These are phyloP conservation scores for Leccinum obscurum DNA, from an alignment of 768 basidiomycete species.

Conservation along the genomic window DNA sequence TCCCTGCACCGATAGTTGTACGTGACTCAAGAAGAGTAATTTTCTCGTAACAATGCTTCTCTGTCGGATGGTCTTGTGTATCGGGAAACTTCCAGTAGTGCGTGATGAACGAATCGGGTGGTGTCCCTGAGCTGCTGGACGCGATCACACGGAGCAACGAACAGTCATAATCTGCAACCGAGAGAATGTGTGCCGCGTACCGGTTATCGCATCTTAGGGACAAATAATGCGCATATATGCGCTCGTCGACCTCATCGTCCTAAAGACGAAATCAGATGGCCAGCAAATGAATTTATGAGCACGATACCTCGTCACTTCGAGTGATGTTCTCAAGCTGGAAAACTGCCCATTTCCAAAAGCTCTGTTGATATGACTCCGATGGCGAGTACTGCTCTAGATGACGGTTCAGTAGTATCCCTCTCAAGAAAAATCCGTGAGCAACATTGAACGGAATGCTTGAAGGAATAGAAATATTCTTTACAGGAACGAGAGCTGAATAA, in stretches of 20 bases:
- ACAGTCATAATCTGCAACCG: neutral
- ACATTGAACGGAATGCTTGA: slow-evolving; percentile 33
- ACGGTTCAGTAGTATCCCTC: slow-evolving; percentile 47
- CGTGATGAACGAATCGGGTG: slow-evolving; percentile 57
- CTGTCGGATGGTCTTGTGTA: neutral
- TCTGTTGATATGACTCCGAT: slow-evolving; percentile 56
- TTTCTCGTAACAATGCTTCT: slow-evolving; percentile 34
- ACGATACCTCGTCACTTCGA: slow-evolving; percentile 47
- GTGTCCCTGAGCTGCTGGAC: slow-evolving; percentile 24
- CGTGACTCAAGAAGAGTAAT: slow-evolving; percentile 73
- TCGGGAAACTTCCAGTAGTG: slow-evolving; percentile 53
- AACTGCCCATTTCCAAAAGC: slow-evolving; percentile 77
- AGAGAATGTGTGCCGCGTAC: slow-evolving; percentile 21
- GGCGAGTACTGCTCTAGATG: slow-evolving; percentile 64
- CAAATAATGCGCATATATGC: slow-evolving; percentile 64
- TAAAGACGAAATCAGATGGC: slow-evolving; percentile 25
- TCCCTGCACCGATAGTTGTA: slow-evolving; percentile 71
- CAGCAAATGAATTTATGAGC: neutral
- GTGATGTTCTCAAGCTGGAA: slow-evolving; percentile 48
- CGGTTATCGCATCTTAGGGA: slow-evolving; percentile 44
- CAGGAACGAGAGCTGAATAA: slow-evolving; percentile 53
- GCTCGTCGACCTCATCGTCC: slow-evolving; percentile 63
- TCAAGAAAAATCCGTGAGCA: slow-evolving; percentile 59
- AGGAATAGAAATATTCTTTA: slow-evolving; percentile 45
- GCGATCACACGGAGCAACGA: neutral